Percentiles rank a stretch among this genome's conserved stretches.
Conservation (phyloP, 2,329 filamentous ascomycete genomes). For the Ophiocordyceps sinensis region DNA sequence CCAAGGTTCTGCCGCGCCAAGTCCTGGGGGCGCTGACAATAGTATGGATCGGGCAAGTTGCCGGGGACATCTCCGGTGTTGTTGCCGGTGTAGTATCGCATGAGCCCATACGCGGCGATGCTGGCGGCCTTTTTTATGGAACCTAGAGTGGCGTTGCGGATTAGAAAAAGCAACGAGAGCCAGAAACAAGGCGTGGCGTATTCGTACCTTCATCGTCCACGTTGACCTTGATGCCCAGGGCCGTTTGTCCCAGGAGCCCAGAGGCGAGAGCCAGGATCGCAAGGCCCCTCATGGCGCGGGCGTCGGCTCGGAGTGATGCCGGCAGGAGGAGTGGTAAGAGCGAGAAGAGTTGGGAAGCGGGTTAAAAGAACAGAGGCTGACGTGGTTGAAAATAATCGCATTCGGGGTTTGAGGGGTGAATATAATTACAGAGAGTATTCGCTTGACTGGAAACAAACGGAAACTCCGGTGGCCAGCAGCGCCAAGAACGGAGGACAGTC, state of each 20-base stretch:
- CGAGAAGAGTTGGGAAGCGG: background rate
- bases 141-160: constrained; percentile 14
- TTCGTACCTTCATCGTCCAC: constrained; percentile 18
- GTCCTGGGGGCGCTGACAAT: constrained; percentile 35
- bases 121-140: constrained; percentile 34
- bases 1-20: background rate
- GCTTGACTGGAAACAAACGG: too few relatives aligned
- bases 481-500: too few relatives aligned
- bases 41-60: constrained; percentile 46
- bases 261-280: constrained; percentile 4
- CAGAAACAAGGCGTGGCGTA: background rate
- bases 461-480: too few relatives aligned
- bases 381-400: too few relatives aligned
- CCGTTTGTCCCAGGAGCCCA: constrained; percentile 3
- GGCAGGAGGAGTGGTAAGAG: background rate
- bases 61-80: constrained; percentile 43
- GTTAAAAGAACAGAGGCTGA: background rate
- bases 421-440: too few relatives aligned
- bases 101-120: constrained; percentile 30
- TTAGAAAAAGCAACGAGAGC: background rate
- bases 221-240: constrained; percentile 16
- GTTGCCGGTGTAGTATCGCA: constrained; percentile 40
- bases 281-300: constrained; percentile 1
- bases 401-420: too few relatives aligned
- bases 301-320: background rate